Conservation (phyloP, 176 grass and related monocot species). For the Carex parvula region DNA sequence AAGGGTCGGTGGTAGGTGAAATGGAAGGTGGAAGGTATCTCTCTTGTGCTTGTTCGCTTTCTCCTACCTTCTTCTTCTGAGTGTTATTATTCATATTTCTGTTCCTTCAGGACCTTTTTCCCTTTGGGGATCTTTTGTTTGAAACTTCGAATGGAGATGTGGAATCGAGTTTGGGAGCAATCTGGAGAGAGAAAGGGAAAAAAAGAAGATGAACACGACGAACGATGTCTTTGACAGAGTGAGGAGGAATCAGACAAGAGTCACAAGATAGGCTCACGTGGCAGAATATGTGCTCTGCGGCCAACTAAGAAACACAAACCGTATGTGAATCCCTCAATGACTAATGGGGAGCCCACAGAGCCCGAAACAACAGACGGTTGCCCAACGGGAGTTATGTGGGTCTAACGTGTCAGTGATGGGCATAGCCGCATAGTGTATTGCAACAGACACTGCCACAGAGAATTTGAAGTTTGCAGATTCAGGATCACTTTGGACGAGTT, state of each 20-base stretch:
- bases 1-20: background rate
- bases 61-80: background rate
- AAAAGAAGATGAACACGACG: background rate
- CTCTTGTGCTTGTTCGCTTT: slow-evolving; percentile 2
- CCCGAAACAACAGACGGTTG: too few species aligned
- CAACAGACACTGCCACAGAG: background rate
- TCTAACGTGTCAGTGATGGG: background rate
- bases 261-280: background rate
- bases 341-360: background rate
- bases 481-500: background rate
- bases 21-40: background rate
- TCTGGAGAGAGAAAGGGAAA: background rate
- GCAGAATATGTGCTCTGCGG: background rate
- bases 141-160: background rate
- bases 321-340: background rate
- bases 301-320: background rate
- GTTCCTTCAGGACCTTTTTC: background rate
- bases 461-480: background rate
- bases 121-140: background rate
- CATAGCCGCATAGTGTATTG: background rate
- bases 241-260: background rate
- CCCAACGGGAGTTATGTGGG: background rate
- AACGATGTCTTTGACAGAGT: slow-evolving; percentile 8
- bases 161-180: background rate
- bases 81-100: background rate